Evolutionary conservation across 2,329 filamentous ascomycete genomes (phyloP), one percentile per base, ranked within the genome.

Genomic region (Sphaerulina vaccinii): DNA sequence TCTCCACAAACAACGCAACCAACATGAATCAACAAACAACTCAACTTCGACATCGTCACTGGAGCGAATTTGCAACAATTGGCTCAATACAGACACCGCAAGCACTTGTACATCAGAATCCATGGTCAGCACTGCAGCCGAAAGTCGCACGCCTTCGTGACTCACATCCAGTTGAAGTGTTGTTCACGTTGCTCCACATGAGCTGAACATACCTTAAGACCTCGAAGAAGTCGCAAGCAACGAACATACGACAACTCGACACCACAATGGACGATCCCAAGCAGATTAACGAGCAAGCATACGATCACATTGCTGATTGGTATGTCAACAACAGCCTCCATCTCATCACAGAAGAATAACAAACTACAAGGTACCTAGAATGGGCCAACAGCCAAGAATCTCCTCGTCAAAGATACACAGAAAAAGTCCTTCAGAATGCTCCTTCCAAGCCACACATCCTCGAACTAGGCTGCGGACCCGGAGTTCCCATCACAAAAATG

Each of bases 391-490:
- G 42, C 4, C 56, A 61, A 10, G 53, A 60, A n/a, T 53, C 63
- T 7, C 57, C 64, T 8, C 70, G 71, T 2, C 59, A 69, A 24
- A 41, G 49, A 5, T 72, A 71, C 44, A 59, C 70, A 3, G 47
- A 61, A 1, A 62, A 45, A 19, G 51, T 73, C 32, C 60, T 73
- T 10, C 22, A 49, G 13, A 39, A 59, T 13, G 33, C 67, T 1
- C 33, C 54, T 3, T 18, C 37, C 10, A 21, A 16, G 3, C 52
- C 59, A 1, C 36, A 47, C 13, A 50, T 74, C 15, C 68, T 75
- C 5, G 72, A 75, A 51, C 59, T 75, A 24, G 72, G 73, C 48
- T 74, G 71, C 51, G 72, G 73, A 27, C 65, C 71, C 21, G 72
- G 72, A 4, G 53, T 71, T 1, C 72, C 72, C 8, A 53, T 59